phyloP scores from a whole-genome alignment of 805 yeast species.

The Yarrowia yakushimensis region DNA sequence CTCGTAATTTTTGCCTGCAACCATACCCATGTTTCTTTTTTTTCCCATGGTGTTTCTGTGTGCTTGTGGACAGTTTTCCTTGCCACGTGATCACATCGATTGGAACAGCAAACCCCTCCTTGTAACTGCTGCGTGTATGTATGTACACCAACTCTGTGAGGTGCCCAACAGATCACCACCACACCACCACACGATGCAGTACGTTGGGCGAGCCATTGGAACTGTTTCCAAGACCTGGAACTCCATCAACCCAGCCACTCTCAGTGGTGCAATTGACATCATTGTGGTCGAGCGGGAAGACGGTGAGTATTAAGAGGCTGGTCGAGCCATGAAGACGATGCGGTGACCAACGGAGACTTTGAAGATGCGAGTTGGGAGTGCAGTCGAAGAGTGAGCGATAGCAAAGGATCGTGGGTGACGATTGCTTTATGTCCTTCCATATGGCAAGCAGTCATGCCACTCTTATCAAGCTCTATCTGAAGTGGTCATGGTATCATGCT shows the following conservation, averaged over 20 bases:
- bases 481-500: too few species aligned
- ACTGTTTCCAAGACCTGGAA: conserved; percentile 97
- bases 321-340: neutral
- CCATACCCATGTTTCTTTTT: neutral
- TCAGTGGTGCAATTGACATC: conserved; percentile 95
- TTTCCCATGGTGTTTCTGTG: neutral
- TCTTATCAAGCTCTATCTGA: neutral
- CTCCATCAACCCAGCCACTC: conserved; percentile 91
- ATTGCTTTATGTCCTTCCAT: neutral
- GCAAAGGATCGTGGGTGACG: neutral
- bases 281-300: conserved; percentile 88
- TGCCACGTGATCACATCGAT: conserved; percentile 21
- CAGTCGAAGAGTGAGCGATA: neutral
- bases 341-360: neutral
- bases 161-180: conserved; percentile 22
- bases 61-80: neutral
- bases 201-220: conserved; percentile 92
- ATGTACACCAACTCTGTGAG: conserved; percentile 6
- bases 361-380: neutral
- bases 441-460: neutral
- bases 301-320: conserved; percentile 40
- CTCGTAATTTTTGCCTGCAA: neutral
- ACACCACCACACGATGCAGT: conserved; percentile 60
- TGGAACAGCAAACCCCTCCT: conserved; percentile 25
- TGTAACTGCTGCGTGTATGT: conserved; percentile 13